These are phyloP conservation scores for Leishmania major DNA, from an alignment of 208 protist species.

Conservation along the genomic window DNA sequence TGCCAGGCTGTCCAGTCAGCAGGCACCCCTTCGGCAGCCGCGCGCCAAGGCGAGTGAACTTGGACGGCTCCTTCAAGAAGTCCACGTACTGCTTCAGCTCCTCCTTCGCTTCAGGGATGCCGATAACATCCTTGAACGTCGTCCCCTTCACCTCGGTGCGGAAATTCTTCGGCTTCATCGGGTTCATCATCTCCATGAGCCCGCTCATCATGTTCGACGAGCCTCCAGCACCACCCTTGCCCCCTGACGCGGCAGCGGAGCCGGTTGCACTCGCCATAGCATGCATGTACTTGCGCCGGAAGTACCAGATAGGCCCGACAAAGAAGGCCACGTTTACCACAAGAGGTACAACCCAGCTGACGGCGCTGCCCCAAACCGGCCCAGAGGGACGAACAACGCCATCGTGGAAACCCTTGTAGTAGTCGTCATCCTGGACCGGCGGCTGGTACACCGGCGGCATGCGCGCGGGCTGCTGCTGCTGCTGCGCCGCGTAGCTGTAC, in stretches of 20 bases:
- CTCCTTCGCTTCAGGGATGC: constrained; percentile 97
- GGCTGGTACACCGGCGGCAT: constrained; percentile 27
- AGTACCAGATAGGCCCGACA: constrained; percentile 88
- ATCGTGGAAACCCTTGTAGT: constrained; percentile 92
- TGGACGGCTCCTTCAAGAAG: constrained; percentile 97
- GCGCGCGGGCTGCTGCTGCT: constrained; percentile 9
- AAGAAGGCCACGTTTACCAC: constrained; percentile 88
- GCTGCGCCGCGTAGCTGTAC: constrained; percentile 18
- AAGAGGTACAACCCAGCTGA: constrained; percentile 80
- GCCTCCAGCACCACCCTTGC: constrained; percentile 30
- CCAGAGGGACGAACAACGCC: constrained; percentile 75
- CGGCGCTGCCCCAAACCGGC: constrained; percentile 67
- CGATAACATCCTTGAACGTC: constrained; percentile 96
- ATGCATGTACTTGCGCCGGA: constrained; percentile 85
- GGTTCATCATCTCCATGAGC: constrained; percentile 95
- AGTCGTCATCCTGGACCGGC: constrained; percentile 70
- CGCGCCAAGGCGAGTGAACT: constrained; percentile 96
- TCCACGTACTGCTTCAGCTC: constrained; percentile 99
- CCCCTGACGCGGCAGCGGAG: constrained; percentile 27
- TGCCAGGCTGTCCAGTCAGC: constrained; percentile 97
- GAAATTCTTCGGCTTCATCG: constrained; percentile 90
- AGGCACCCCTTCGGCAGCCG: constrained; percentile 97
- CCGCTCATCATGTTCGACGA: constrained; percentile 57
- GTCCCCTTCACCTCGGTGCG: constrained; percentile 87
- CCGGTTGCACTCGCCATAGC: constrained; percentile 52